Evolutionary conservation across 2,329 filamentous ascomycete genomes (phyloP).

Genomic region (Ceratocystis colombiana): DNA sequence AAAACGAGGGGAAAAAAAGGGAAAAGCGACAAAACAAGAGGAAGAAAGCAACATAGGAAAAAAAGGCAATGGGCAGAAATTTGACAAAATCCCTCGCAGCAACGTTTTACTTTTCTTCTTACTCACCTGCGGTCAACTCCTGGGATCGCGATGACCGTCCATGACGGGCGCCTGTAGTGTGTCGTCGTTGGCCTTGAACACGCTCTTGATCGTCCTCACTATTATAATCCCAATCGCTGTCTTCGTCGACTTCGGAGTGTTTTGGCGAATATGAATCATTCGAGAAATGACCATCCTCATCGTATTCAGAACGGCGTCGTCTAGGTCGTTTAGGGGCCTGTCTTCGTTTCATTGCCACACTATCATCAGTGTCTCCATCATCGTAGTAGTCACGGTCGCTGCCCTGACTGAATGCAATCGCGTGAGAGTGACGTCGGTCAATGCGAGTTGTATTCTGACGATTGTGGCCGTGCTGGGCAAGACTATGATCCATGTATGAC

Average conservation of each 20-base stretch:
- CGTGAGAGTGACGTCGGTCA: slow-evolving; percentile 20
- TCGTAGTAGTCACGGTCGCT: slow-evolving; percentile 16
- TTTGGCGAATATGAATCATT: slow-evolving; percentile 11
- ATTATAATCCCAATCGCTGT: slow-evolving; percentile 8
- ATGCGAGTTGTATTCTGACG: slow-evolving; percentile 16
- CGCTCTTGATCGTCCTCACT: background rate
- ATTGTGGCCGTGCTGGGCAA: background rate
- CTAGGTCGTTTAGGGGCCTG: background rate
- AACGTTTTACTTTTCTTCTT: background rate
- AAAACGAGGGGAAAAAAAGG: background rate
- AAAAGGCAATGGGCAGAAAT: background rate
- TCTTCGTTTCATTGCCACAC: background rate
- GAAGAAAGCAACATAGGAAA: background rate
- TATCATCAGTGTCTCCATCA: background rate
- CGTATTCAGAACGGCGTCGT: slow-evolving; percentile 10
- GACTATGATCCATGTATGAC: slow-evolving; percentile 21
- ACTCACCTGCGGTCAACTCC: slow-evolving; percentile 5
- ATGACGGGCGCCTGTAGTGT: slow-evolving; percentile 7
- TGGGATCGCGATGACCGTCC: slow-evolving; percentile 5
- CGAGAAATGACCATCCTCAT: slow-evolving; percentile 14
- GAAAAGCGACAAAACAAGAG: background rate
- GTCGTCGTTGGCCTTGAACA: slow-evolving; percentile 7
- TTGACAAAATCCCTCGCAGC: background rate
- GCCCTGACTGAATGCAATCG: slow-evolving; percentile 14
- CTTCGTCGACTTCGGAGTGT: background rate